A percentile compares a stretch with the other conserved stretches of the same genome.
Evolutionary conservation across 495 filamentous ascomycete genomes (phyloP).

Genomic region (Xylaria sp.): DNA sequence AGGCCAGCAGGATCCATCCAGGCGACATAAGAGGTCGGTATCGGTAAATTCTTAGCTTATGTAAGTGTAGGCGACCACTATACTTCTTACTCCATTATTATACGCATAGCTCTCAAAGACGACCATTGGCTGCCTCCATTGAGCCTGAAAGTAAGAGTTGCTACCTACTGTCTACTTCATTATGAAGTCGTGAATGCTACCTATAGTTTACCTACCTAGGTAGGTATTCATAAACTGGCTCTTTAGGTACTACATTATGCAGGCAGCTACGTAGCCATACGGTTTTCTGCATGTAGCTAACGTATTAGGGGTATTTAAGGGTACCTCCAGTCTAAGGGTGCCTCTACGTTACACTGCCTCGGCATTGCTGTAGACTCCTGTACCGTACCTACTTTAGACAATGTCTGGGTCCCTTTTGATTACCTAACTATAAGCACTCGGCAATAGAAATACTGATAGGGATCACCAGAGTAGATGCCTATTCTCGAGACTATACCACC

Average conservation of each 20-base stretch:
- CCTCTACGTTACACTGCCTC: background rate
- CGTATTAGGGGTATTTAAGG: background rate
- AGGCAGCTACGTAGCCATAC: no score
- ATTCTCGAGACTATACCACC: background rate
- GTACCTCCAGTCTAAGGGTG: background rate
- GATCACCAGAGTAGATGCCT: background rate
- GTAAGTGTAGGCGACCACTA: background rate
- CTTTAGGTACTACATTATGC: background rate
- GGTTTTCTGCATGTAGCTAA: background rate
- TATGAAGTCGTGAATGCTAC: background rate
- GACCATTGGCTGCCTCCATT: background rate
- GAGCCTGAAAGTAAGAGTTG: background rate
- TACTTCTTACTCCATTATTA: background rate
- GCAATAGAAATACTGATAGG: no score
- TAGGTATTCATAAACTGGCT: slow-evolving; percentile 1
- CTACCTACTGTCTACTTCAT: background rate
- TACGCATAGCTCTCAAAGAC: background rate
- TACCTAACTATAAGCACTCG: background rate
- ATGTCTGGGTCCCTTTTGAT: background rate
- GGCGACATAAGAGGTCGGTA: no score
- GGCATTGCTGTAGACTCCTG: background rate
- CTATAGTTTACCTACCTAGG: background rate
- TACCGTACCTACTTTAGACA: background rate
- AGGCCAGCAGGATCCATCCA: background rate
- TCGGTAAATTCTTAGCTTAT: background rate